These are phyloP conservation scores for Malania oleifera DNA, from an alignment of 164 flowering plant species.

Conservation along the genomic window DNA sequence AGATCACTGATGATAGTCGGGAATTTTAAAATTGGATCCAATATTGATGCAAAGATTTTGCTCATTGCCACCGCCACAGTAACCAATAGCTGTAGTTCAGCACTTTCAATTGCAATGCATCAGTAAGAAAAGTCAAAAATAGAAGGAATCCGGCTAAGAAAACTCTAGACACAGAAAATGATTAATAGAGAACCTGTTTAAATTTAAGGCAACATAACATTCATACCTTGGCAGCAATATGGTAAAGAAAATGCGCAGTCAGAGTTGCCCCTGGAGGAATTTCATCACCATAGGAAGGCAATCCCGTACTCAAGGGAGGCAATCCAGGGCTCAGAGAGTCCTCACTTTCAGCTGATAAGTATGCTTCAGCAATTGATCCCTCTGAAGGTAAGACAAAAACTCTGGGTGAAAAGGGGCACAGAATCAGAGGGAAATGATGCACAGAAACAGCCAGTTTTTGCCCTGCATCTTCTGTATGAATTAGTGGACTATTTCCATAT, in stretches of 20 bases:
- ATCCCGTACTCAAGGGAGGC: slow-evolving; percentile 73
- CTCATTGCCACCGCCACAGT: no score
- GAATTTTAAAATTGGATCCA: no score
- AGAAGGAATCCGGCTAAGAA: no score
- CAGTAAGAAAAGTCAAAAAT: no score
- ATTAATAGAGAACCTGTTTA: no score
- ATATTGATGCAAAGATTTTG: no score
- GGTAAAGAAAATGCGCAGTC: slow-evolving; percentile 92
- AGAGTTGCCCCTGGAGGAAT: slow-evolving; percentile 75
- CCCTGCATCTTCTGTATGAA: slow-evolving; percentile 24
- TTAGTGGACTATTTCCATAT: slow-evolving; percentile 19
- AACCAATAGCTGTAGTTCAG: no score
- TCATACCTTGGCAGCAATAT: slow-evolving; percentile 80
- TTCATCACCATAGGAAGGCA: slow-evolving; percentile 66
- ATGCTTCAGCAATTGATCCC: slow-evolving; percentile 84
- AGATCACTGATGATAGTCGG: no score
- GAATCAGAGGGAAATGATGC: slow-evolving; percentile 82
- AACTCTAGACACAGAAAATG: no score
- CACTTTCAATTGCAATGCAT: no score
- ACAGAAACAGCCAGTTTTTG: slow-evolving; percentile 60
- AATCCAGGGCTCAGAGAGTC: slow-evolving; percentile 78
- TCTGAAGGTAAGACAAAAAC: slow-evolving; percentile 90
- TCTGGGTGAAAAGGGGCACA: slow-evolving; percentile 82
- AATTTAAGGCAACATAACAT: neutral
- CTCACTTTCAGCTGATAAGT: slow-evolving; percentile 56